Evolutionary conservation across 305 asterid genomes (phyloP), one percentile per base, ranked within the genome.

Genomic region (Solanum hybrid): DNA sequence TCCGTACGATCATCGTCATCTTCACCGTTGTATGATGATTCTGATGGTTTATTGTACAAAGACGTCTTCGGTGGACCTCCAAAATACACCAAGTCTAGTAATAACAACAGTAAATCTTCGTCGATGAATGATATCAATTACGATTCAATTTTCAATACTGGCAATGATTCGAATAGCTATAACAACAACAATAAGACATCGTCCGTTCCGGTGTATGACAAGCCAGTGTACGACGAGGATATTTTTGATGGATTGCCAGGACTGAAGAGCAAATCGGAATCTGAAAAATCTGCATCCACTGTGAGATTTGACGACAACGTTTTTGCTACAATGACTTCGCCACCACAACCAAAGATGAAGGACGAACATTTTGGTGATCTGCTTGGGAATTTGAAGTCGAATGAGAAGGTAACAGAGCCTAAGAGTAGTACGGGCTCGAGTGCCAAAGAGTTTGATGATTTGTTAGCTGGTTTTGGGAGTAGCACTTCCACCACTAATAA

Each of bases 221-320:
- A 95, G 92, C 99, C 99, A 33, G 96, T 96, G 57, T 97, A 97
- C 34, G 99, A 97, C 8, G 99, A 97, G 39, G 99, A 97, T 93
- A 95, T 97, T 80, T 97, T 97, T 85, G 97, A 94, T 88, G 98
- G 99, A 69, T 91, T 97, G 93, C 98, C 99, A 5, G 99, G 99
- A 89, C 14, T 97, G 93, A 97, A 95, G 93, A 94, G 91, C 93
- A 97, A 96, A 92, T 86, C 97, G 13, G 92, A 34, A 37, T 64
- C 91, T 11, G 40, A 84, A 10, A 83, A 10, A 84, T 10, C 87
- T 83, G 87, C 87, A 26, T 88, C 89, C 33, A 57, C 93, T 12
- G 92, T 91, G 90, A 92, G 88, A 90, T 96, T 96, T 90, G 98
- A 94, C 5, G 95, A 94, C 6, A 92, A 96, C 16, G 95, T 91